A percentile compares a stretch with the other conserved stretches of the same genome.
Evolutionary conservation across 331 rosid species (phyloP).

Genomic region (Prunus yedoensis): DNA sequence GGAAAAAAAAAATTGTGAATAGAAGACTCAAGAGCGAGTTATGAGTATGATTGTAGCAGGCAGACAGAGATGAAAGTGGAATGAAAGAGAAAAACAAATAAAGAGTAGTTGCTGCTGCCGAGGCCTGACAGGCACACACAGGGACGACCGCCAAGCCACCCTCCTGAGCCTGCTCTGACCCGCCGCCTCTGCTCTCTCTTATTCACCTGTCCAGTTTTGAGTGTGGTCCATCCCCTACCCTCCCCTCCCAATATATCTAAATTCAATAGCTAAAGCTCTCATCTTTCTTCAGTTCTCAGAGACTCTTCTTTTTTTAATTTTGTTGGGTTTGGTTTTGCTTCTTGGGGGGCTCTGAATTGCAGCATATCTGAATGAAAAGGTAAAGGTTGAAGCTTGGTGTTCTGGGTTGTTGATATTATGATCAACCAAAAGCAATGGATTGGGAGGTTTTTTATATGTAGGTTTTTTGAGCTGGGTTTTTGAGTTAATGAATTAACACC

Average conservation of each 20-base stretch:
- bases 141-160: conserved; percentile 33
- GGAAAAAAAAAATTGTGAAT: not conserved
- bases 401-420: not conserved
- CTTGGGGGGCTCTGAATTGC: not conserved
- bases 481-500: not conserved
- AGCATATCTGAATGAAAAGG: not conserved
- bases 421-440: conserved; percentile 1
- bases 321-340: not conserved
- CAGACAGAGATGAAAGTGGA: conserved; percentile 21
- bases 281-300: not conserved
- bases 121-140: conserved; percentile 26
- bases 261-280: not conserved
- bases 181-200: conserved; percentile 21
- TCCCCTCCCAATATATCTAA: not conserved
- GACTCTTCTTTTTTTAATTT: not conserved
- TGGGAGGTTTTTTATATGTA: not conserved
- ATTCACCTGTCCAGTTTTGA: not conserved
- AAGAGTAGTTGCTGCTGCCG: not conserved
- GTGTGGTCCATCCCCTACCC: conserved; percentile 15
- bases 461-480: not conserved
- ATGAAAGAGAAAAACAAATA: conserved; percentile 3
- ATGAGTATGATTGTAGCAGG: not conserved
- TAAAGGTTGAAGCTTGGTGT: not conserved
- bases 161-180: not conserved
- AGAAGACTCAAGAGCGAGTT: conserved; percentile 14